phyloP scores from a whole-genome alignment of 2,329 filamentous ascomycete species.

The Colletotrichum chlorophyti region DNA sequence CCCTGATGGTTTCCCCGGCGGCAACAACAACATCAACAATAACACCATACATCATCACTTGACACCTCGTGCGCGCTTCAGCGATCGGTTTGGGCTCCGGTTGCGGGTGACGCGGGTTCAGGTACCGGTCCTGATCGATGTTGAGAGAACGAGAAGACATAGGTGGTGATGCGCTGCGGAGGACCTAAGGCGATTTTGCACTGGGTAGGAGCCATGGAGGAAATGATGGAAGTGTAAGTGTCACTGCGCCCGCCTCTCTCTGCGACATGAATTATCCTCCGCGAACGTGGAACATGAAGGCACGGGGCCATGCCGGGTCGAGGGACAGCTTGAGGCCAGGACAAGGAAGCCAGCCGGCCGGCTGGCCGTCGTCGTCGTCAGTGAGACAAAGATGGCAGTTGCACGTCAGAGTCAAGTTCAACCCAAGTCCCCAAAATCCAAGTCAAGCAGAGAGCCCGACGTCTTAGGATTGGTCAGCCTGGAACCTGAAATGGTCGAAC shows the following conservation, averaged over 20 bases:
- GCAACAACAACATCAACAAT: too few relatives aligned
- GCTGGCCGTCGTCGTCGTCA: too few relatives aligned
- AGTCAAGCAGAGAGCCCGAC: neutral
- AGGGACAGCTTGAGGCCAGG: neutral
- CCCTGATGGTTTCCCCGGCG: too few relatives aligned
- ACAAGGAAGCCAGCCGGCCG: too few relatives aligned
- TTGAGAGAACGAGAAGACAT: neutral
- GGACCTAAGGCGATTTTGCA: neutral
- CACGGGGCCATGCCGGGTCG: conserved; percentile 3
- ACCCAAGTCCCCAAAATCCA: neutral
- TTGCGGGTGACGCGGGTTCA: conserved; percentile 4
- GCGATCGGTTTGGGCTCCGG: neutral
- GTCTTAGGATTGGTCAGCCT: neutral
- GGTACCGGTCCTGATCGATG: neutral
- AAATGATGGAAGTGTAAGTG: too few relatives aligned
- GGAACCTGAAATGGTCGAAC: neutral
- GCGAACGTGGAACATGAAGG: neutral
- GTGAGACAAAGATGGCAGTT: neutral
- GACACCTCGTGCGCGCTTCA: neutral
- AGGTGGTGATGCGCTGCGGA: neutral
- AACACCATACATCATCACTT: neutral
- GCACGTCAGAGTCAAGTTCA: neutral
- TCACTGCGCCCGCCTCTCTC: too few relatives aligned
- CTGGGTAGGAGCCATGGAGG: neutral
- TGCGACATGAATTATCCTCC: too few relatives aligned